Evolutionary conservation across 2,329 filamentous ascomycete species (phyloP).

Genomic region (Verticillium isaacii): DNA sequence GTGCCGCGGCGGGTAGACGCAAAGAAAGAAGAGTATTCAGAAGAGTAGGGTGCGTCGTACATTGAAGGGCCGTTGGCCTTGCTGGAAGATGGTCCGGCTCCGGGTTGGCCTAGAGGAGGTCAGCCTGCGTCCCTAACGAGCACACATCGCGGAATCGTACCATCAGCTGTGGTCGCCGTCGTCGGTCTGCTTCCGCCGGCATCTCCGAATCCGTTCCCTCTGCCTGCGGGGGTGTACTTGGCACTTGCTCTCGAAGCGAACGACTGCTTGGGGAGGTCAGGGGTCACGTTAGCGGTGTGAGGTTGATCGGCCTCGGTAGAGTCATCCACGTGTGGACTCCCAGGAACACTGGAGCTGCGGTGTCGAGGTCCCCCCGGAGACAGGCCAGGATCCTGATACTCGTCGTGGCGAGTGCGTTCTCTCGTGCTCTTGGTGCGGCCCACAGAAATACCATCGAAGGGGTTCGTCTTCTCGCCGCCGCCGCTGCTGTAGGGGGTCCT

Average conservation of each 20-base stretch:
- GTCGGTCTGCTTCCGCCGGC: background rate
- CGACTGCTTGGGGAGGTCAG: conserved; percentile 7
- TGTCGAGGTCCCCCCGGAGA: conserved; percentile 17
- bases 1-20: background rate
- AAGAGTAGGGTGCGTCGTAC: conserved; percentile 32
- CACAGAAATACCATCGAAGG: conserved; percentile 44
- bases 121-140: background rate
- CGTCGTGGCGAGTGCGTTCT: conserved; percentile 24
- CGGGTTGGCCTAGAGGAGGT: conserved; percentile 2
- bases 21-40: conserved; percentile 8
- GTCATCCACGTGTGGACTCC: conserved; percentile 2
- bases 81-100: conserved; percentile 8
- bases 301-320: background rate
- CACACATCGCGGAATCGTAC: background rate
- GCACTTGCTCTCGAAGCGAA: conserved; percentile 12
- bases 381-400: conserved; percentile 10
- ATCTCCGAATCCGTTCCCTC: background rate
- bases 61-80: conserved; percentile 34
- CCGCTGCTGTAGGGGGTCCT: conserved; percentile 53
- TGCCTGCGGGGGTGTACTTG: conserved; percentile 9
- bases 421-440: conserved; percentile 42
- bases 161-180: background rate
- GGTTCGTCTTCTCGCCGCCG: conserved; percentile 55
- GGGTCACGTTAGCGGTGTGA: conserved; percentile 4
- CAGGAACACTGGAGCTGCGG: conserved; percentile 25